phyloP scores from a whole-genome alignment of 192 early-diverging fungal species.

The Linnemannia hyalina region DNA sequence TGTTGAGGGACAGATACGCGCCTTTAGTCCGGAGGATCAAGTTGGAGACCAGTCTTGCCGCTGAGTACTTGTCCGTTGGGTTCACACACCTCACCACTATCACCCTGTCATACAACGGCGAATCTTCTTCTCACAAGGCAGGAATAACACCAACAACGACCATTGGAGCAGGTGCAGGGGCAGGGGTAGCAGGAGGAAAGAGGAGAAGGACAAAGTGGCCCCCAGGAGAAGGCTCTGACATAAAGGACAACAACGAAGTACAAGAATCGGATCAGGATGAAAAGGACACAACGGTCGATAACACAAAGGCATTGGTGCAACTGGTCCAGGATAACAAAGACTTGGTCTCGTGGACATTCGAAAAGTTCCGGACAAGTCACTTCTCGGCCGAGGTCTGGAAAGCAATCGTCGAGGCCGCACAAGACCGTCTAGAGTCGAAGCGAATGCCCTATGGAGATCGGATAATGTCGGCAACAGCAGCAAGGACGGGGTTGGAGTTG shows the following conservation, averaged over 20 bases:
- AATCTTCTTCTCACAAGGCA: background rate
- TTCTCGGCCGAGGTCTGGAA: background rate
- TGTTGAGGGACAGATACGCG: background rate
- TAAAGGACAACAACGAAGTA: background rate
- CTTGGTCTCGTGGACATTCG: conserved; percentile 1
- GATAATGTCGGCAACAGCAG: background rate
- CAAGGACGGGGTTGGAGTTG: background rate
- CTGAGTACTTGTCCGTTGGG: background rate
- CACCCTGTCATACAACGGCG: background rate
- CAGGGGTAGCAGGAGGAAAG: background rate
- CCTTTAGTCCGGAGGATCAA: background rate
- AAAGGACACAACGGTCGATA: background rate
- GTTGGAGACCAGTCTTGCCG: background rate
- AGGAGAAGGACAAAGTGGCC: background rate
- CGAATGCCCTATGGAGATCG: background rate
- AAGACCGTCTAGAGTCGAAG: background rate
- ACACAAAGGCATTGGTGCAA: background rate
- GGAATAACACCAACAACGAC: background rate
- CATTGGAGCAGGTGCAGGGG: background rate
- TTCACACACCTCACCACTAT: background rate
- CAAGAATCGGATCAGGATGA: background rate
- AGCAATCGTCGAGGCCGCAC: background rate
- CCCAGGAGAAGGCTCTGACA: background rate
- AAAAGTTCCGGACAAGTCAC: background rate
- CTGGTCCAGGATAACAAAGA: background rate